Conservation (phyloP, 257 asterid genomes). For the Solanum appendiculatum region DNA sequence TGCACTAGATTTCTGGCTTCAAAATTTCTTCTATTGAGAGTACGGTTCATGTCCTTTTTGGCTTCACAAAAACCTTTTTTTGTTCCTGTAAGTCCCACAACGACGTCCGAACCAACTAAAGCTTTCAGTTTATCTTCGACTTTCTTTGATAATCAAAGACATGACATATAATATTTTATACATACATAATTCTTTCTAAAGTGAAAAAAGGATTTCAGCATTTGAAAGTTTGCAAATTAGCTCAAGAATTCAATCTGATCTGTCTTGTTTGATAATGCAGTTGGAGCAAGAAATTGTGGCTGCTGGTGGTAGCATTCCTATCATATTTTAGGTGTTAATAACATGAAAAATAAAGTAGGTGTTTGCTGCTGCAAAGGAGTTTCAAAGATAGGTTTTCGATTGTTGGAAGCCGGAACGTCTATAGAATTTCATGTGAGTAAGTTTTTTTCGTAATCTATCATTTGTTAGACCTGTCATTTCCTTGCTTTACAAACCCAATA, state of each 20-base stretch:
- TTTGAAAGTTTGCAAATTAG: not conserved
- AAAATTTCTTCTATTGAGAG: not conserved
- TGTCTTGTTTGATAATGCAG: constrained; percentile 21
- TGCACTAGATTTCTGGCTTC: not conserved
- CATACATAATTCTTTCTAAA: not conserved
- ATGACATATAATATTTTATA: too few species aligned
- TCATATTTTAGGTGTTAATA: constrained; percentile 10
- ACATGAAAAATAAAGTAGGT: not conserved
- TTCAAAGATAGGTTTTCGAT: not conserved
- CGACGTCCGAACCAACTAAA: not conserved
- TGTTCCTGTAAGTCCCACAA: too few species aligned
- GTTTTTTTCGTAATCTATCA: too few species aligned
- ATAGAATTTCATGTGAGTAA: not conserved
- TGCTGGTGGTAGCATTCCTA: constrained; percentile 69
- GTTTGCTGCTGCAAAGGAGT: not conserved
- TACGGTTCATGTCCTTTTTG: not conserved
- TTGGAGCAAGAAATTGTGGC: constrained; percentile 70
- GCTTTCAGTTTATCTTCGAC: not conserved
- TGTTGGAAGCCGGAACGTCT: constrained; percentile 16
- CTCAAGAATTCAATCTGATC: not conserved
- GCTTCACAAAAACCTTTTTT: too few species aligned
- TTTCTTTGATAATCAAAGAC: not conserved
- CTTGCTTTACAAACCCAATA: too few species aligned
- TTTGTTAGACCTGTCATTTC: too few species aligned
- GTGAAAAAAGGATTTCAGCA: not conserved